Evolutionary conservation across 2,329 filamentous ascomycete species (phyloP), one percentile per base, ranked within the genome.

Genomic region (Calonectria ilicicola): DNA sequence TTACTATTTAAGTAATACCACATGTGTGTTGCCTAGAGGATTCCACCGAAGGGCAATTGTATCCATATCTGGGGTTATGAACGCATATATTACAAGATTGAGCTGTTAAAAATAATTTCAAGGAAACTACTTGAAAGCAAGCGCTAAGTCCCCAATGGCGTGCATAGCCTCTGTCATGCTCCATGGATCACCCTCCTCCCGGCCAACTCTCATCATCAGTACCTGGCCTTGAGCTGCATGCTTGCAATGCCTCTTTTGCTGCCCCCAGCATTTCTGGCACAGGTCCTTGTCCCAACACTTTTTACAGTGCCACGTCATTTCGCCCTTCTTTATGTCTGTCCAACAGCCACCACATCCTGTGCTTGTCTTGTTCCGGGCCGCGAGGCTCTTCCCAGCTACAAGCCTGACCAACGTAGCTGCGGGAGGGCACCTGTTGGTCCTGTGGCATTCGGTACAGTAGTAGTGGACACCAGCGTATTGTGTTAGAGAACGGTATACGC

Each of bases 261-360:
- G 62, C 21, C 56, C 72, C 75, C 76, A 78, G 44, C 74, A 78
- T 21, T 47, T 66, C 17, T 65, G 46, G 49, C 76, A 77, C 19
- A 76, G 68, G 42, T 75, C 74, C 9, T 72, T 73, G 17, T 73
- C 76, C 40, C 74, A 67, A 49, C 75, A 77, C 44, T 71, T 72
- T 27, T 70, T 76, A 51, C 76, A 78, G 64, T 72, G 73, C 75
- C 77, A 78, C 64, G 65, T 68, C 17, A 75, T 44, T 58, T 72
- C 46, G 9, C 68, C 75, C 17, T 60, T 29, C 47, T 72, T 73
- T 17, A 78, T 72, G 15, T 72, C 70, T 10, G 23, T 46, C 65
- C 69, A 75, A 46, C 75, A 75, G 5, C 65, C 65, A 21, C 53
- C 60, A 49, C 73, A 76, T 14, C 65, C 62, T 6, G 66, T 58